phyloP scores from a whole-genome alignment of 2,329 filamentous ascomycete genomes.

The Pseudocercospora ulei region DNA sequence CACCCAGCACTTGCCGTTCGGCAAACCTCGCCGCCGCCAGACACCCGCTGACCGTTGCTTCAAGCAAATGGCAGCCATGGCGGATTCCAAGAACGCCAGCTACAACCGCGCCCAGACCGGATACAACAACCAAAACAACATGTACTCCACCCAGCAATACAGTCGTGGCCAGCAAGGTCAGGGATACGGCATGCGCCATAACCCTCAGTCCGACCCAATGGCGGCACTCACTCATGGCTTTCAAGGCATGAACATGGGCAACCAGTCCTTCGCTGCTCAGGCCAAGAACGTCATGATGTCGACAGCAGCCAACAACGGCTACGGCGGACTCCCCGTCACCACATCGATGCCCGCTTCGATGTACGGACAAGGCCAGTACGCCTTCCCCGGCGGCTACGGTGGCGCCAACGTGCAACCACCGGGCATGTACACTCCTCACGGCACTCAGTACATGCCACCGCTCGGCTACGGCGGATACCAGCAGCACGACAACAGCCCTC shows the following conservation, averaged over 20 bases:
- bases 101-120: constrained; percentile 29
- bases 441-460: constrained; percentile 39
- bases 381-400: constrained; percentile 30
- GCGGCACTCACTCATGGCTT: constrained; percentile 35
- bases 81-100: constrained; percentile 30
- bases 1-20: constrained; percentile 19
- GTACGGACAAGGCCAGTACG: constrained; percentile 32
- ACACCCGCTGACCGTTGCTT: constrained; percentile 19
- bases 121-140: constrained; percentile 28
- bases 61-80: constrained; percentile 32
- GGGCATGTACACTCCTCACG: constrained; percentile 41
- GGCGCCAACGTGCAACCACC: constrained; percentile 31
- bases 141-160: constrained; percentile 30
- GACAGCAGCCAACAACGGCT: constrained; percentile 26
- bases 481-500: constrained; percentile 40
- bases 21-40: constrained; percentile 19
- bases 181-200: constrained; percentile 33
- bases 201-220: constrained; percentile 30
- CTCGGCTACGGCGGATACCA: constrained; percentile 40
- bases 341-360: constrained; percentile 29
- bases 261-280: constrained; percentile 32
- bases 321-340: constrained; percentile 26
- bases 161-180: constrained; percentile 29
- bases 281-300: constrained; percentile 33
- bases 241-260: constrained; percentile 36